These are phyloP conservation scores for Acanthamoeba rhysodes DNA, from an alignment of 208 protist species.

Conservation along the genomic window DNA sequence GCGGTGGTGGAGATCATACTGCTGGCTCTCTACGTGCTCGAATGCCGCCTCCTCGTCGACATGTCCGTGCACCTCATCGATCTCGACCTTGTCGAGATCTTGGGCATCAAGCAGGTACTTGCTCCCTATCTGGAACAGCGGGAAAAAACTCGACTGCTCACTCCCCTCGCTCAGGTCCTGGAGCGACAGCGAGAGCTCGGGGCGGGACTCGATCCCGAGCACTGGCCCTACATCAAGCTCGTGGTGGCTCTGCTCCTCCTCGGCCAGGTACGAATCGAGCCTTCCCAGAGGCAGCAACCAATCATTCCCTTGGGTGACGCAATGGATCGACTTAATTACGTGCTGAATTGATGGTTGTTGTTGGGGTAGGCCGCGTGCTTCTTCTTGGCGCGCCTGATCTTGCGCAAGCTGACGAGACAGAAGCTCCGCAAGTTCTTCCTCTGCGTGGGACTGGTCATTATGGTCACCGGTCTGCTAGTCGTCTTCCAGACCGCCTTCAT, in stretches of 20 bases:
- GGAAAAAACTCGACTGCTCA: too few relatives aligned
- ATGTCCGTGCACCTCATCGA: conserved; percentile 70
- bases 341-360: background rate
- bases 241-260: conserved; percentile 49
- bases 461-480: background rate
- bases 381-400: conserved; percentile 26
- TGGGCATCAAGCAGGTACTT: conserved; percentile 53
- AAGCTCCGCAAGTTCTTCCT: conserved; percentile 52
- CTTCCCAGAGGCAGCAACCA: too few relatives aligned
- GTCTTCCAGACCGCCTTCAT: conserved; percentile 42
- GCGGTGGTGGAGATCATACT: conserved; percentile 60
- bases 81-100: conserved; percentile 51
- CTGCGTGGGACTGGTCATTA: background rate
- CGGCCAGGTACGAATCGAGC: background rate
- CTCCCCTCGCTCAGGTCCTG: background rate
- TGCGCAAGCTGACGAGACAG: background rate
- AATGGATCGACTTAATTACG: too few relatives aligned
- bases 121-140: background rate
- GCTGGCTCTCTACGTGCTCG: conserved; percentile 59
- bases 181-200: conserved; percentile 47
- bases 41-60: conserved; percentile 42
- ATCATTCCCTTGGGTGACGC: too few relatives aligned
- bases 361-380: background rate
- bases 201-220: background rate
- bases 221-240: conserved; percentile 59